Evolutionary conservation across 177 flowering plant genomes (phyloP).

Genomic region (Telopea speciosissima): DNA sequence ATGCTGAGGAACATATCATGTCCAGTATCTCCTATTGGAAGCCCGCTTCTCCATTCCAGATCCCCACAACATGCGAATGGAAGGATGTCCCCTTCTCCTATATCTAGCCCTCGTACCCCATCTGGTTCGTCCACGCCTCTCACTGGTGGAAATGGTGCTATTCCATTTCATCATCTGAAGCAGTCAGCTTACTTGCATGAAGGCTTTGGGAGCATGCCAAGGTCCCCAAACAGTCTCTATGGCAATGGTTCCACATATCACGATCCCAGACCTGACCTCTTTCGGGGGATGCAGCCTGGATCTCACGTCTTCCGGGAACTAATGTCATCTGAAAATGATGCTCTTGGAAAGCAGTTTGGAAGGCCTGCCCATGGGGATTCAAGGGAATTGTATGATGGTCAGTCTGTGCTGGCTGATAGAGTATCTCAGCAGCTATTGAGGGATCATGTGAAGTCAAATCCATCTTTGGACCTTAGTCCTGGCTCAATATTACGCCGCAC

Average conservation of each 20-base stretch:
- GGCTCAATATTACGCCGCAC: conserved; percentile 36
- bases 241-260: conserved; percentile 38
- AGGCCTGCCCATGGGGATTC: conserved; percentile 32
- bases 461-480: conserved; percentile 54
- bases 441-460: conserved; percentile 46
- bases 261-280: conserved; percentile 53
- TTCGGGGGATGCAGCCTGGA: conserved; percentile 51
- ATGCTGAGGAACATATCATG: conserved; percentile 45
- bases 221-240: conserved; percentile 31
- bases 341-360: conserved; percentile 45
- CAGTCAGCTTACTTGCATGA: conserved; percentile 34
- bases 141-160: conserved; percentile 51
- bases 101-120: conserved; percentile 49
- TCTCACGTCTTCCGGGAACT: conserved; percentile 51
- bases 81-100: conserved; percentile 64
- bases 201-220: conserved; percentile 27
- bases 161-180: conserved; percentile 36
- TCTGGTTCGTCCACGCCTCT: conserved; percentile 76
- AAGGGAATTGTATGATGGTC: conserved; percentile 52
- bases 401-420: conserved; percentile 62
- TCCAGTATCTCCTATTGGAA: conserved; percentile 64
- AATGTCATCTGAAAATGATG: conserved; percentile 38
- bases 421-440: conserved; percentile 66
- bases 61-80: conserved; percentile 51
- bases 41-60: conserved; percentile 46